Evolutionary conservation across 1,284 basidiomycete genomes (phyloP).

Genomic region (Moesziomyces parantarcticus): DNA sequence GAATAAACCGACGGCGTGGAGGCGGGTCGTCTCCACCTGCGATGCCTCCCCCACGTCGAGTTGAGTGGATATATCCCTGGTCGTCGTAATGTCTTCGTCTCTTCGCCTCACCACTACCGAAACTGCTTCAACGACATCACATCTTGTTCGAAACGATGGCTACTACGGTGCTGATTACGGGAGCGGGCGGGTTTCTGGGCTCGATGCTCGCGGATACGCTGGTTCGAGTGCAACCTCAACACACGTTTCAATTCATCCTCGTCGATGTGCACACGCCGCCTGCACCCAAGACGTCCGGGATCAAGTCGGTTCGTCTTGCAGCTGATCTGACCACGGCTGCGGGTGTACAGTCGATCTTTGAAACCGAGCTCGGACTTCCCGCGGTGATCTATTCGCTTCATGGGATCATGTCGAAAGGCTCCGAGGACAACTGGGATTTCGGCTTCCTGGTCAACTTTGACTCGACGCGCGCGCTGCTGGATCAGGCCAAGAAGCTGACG

Average conservation of each 20-base stretch:
- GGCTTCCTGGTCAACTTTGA: constrained; percentile 52
- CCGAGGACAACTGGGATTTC: constrained; percentile 47
- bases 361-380: constrained; percentile 33
- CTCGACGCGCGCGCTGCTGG: constrained; percentile 38
- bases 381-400: constrained; percentile 50
- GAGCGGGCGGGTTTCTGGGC: constrained; percentile 51
- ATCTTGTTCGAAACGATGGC: constrained; percentile 3
- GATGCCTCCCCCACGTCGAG: neutral
- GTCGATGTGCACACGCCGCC: constrained; percentile 39
- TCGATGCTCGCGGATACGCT: constrained; percentile 43
- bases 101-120: no score
- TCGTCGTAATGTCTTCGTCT: no score
- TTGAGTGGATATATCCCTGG: neutral
- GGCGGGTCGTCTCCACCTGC: neutral
- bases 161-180: constrained; percentile 49
- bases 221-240: constrained; percentile 20
- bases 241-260: constrained; percentile 44
- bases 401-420: constrained; percentile 54
- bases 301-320: constrained; percentile 18
- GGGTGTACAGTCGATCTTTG: constrained; percentile 39
- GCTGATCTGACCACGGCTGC: constrained; percentile 40
- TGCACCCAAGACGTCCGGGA: constrained; percentile 7
- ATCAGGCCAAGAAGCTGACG: constrained; percentile 21
- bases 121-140: no score
- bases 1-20: neutral